Evolutionary conservation across 495 filamentous ascomycete genomes (phyloP).

Genomic region (Trichoderma reesei): DNA sequence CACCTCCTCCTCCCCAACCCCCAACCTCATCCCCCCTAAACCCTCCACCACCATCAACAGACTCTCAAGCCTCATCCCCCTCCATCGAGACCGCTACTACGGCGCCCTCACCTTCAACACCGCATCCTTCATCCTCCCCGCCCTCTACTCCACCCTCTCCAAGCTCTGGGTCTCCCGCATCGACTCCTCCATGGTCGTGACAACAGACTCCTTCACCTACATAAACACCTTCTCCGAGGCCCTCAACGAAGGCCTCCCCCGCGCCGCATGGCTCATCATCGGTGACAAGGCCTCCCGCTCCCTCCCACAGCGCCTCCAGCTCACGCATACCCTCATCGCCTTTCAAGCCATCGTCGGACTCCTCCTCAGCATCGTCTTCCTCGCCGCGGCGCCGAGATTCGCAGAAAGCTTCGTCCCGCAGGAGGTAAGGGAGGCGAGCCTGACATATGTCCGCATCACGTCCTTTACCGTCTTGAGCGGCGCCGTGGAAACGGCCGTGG

Average conservation of each 20-base stretch:
- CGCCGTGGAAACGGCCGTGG: conserved; percentile 54
- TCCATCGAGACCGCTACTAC: conserved; percentile 30
- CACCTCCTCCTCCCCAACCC: not conserved
- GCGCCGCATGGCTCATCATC: conserved; percentile 60
- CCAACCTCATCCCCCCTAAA: not conserved
- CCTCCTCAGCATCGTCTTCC: conserved; percentile 54
- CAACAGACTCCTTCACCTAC: conserved; percentile 50
- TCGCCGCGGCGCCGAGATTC: conserved; percentile 42
- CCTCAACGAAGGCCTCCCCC: conserved; percentile 64
- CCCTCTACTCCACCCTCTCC: conserved; percentile 57
- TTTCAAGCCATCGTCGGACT: conserved; percentile 48
- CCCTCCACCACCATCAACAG: no score
- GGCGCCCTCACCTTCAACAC: conserved; percentile 56
- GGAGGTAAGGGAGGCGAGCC: conserved; percentile 41
- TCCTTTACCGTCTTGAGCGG: conserved; percentile 52
- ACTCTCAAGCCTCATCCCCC: no score
- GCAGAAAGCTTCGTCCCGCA: conserved; percentile 54
- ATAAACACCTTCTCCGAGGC: conserved; percentile 58
- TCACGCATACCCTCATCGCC: conserved; percentile 56
- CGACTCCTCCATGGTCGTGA: conserved; percentile 54
- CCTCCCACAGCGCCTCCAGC: conserved; percentile 40
- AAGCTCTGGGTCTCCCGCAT: conserved; percentile 71
- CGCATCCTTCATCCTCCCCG: conserved; percentile 54
- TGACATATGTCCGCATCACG: conserved; percentile 59
- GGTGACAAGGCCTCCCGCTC: conserved; percentile 52